Conservation (phyloP, 2,329 filamentous ascomycete genomes). For the Epichloe uncinata region DNA sequence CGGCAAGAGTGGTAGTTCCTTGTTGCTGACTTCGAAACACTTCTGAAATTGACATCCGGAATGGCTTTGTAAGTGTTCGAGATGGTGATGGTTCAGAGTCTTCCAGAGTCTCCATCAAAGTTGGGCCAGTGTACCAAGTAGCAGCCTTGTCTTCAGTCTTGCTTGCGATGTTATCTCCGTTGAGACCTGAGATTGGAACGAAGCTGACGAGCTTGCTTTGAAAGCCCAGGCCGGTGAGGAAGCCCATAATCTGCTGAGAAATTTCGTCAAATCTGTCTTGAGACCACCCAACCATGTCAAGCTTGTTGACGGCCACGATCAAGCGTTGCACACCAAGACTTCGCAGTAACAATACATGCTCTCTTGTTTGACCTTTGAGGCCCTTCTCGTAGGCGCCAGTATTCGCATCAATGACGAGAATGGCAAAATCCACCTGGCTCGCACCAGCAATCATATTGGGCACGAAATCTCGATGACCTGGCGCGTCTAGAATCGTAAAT, state of each 20-base stretch:
- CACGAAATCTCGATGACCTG: conserved; percentile 89
- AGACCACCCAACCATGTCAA: conserved; percentile 78
- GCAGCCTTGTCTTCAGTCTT: conserved; percentile 41
- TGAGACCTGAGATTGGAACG: conserved; percentile 78
- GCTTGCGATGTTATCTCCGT: conserved; percentile 71
- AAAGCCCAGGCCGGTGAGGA: conserved; percentile 73
- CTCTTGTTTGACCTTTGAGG: conserved; percentile 82
- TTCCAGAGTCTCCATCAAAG: conserved; percentile 74
- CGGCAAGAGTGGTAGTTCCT: conserved; percentile 73
- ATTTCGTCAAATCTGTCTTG: conserved; percentile 77
- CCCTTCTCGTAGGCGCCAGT: conserved; percentile 90
- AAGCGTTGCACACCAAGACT: conserved; percentile 84
- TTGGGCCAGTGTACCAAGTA: conserved; percentile 70
- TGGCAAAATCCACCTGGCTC: conserved; percentile 88
- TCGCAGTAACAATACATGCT: conserved; percentile 78
- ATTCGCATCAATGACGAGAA: conserved; percentile 84
- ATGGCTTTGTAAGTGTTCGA: conserved; percentile 60
- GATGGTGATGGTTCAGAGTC: conserved; percentile 55
- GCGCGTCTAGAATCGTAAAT: conserved; percentile 92
- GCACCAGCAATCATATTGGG: conserved; percentile 98
- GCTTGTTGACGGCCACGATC: conserved; percentile 89
- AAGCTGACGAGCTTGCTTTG: conserved; percentile 69
- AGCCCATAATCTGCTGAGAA: conserved; percentile 65
- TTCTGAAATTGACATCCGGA: conserved; percentile 79
- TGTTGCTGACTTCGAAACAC: conserved; percentile 71